phyloP scores from a whole-genome alignment of 2,329 filamentous ascomycete genomes.

The Conoideocrella luteorostrata region DNA sequence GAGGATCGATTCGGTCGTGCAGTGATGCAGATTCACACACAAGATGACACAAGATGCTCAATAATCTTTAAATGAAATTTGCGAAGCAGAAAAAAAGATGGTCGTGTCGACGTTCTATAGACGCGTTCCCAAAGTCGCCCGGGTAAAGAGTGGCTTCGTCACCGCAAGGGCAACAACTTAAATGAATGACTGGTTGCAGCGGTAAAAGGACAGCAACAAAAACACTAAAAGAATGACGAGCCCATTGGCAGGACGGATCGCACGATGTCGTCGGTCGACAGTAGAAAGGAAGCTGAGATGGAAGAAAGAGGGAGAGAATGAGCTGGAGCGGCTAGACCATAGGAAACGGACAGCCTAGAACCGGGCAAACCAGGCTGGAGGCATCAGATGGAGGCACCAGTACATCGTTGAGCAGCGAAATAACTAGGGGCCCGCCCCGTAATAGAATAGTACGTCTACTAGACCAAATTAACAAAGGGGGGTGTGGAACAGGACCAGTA shows the following conservation, averaged over 20 bases:
- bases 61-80: no score
- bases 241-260: constrained; percentile 47
- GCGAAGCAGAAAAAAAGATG: background rate
- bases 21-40: background rate
- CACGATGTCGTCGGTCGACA: constrained; percentile 29
- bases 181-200: constrained; percentile 33
- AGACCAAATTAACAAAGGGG: constrained; percentile 3
- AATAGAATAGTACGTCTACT: background rate
- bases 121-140: background rate
- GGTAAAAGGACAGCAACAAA: constrained; percentile 12
- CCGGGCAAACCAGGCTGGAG: constrained; percentile 6
- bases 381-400: constrained; percentile 1
- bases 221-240: constrained; percentile 47
- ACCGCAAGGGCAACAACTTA: constrained; percentile 11
- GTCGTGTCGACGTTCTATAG: background rate
- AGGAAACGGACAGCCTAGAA: constrained; percentile 15
- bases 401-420: constrained; percentile 3
- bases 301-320: constrained; percentile 19
- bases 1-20: background rate
- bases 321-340: constrained; percentile 16
- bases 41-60: no score
- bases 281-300: constrained; percentile 25
- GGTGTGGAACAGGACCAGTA: constrained; percentile 6
- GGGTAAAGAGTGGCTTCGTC: constrained; percentile 6
- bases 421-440: no score